Evolutionary conservation across 176 grass and related monocot species (phyloP), one percentile per base, ranked within the genome.

Genomic region (Oryza rufipogon): DNA sequence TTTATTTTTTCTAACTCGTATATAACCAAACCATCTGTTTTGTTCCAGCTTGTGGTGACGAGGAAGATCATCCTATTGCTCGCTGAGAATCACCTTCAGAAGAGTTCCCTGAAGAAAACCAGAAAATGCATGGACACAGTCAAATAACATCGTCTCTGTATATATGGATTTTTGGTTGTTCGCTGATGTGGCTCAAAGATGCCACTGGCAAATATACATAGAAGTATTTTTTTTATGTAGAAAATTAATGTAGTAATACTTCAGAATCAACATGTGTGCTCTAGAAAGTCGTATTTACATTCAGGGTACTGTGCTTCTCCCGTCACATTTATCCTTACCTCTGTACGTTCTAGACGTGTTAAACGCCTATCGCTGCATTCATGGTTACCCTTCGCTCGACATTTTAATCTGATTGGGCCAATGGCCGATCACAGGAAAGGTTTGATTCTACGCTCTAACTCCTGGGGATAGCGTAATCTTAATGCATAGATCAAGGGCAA

Each of bases 1-100:
- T 44, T 44, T 44, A 71, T 67, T 5, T 79, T 11, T 66, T 48
- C 33, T 60, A 83, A 80, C 44, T 73, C 23, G n/a, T 45, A 30
- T 42, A 33, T 66, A 72, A 66, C 46, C 7, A 23, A 81, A 68
- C 77, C 39, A n/a, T 82, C 42, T 56, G 19, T 56, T 46, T 7
- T 68, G 64, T 68, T 45, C 46, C 88, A 95, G 95, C 90, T 46
- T 94, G 82, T 77, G 85, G 63, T 2, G 74, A 93, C 28, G 92
- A 92, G 38, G 87, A 94, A 11, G 66, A 89, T 48, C 71, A 86
- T 26, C 79, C 64, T 61, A 63, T 84, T 82, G 45, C 38, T 16
- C 71, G 68, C 19, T 89, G 44, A 89, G 36, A 71, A 86, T 70
- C 77, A 67, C 41, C 70, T 70, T 52, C 45, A 68, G 33, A 42